These are phyloP conservation scores for Turritis glabra DNA, from an alignment of 345 rosid species.

Conservation along the genomic window DNA sequence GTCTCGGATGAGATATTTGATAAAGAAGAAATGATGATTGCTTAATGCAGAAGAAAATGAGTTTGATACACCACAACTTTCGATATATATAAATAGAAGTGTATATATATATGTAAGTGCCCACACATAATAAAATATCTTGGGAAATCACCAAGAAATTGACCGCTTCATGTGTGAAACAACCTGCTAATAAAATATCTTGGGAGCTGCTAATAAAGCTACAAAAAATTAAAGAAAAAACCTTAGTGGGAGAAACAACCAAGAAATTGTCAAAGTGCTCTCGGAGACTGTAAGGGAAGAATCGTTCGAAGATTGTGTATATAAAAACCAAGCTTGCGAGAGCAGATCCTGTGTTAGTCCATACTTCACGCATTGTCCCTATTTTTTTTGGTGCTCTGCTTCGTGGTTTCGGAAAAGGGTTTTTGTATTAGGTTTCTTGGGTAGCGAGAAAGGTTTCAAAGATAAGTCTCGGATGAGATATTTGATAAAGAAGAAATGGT, in stretches of 20 bases:
- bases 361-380: not conserved
- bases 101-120: not conserved
- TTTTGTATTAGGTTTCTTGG: not conserved
- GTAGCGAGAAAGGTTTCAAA: not conserved
- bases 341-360: constrained; percentile 27
- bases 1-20: not conserved
- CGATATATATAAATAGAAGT: not conserved
- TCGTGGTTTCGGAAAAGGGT: not conserved
- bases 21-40: not conserved
- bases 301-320: constrained; percentile 30
- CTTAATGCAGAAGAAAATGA: not conserved
- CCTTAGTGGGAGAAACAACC: no score
- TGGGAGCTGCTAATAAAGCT: no score
- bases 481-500: not conserved
- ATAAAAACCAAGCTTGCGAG: constrained; percentile 33
- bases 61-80: not conserved
- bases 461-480: not conserved
- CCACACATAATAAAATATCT: not conserved
- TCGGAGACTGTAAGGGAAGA: constrained; percentile 35
- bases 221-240: no score
- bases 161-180: not conserved
- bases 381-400: no score
- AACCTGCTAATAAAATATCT: no score
- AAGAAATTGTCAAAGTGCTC: constrained; percentile 11
- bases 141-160: not conserved